phyloP scores from a whole-genome alignment of 1,139 yeast genomes.

The Yamadazyma oceani region DNA sequence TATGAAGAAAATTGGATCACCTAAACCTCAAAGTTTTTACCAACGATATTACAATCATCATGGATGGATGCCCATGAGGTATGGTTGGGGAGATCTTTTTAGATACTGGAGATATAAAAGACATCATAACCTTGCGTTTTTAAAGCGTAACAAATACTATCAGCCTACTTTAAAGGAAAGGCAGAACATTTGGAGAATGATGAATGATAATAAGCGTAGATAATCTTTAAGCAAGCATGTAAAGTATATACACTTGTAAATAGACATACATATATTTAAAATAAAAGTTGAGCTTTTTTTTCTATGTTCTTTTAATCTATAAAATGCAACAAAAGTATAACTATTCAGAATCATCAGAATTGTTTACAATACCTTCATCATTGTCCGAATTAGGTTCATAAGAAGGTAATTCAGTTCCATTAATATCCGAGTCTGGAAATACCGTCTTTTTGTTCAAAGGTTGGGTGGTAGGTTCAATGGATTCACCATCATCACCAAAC shows the following conservation, averaged over 20 bases:
- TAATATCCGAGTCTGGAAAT: conserved; percentile 19
- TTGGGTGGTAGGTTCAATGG: background rate
- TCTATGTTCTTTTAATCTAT: background rate
- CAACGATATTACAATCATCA: conserved; percentile 1
- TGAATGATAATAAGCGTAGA: conserved; percentile 54
- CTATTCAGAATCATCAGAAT: conserved; percentile 30
- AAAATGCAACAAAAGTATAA: background rate
- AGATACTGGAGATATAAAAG: background rate
- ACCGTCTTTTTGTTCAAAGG: conserved; percentile 1
- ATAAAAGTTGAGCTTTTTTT: too few species aligned
- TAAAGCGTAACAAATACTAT: conserved; percentile 26
- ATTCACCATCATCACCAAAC: conserved; percentile 37
- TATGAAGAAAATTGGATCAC: conserved; percentile 3
- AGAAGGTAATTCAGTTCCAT: conserved; percentile 20
- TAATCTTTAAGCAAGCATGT: too few species aligned
- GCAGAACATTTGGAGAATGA: conserved; percentile 74
- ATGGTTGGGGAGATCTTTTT: background rate
- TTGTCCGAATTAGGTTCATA: conserved; percentile 22
- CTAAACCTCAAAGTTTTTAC: background rate
- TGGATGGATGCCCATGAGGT: conserved; percentile 8
- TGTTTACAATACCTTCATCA: conserved; percentile 29
- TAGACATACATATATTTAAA: background rate
- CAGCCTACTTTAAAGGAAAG: conserved; percentile 47
- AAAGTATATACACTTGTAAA: too few species aligned
- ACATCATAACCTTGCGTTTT: background rate